Percentiles rank a stretch among this genome's conserved stretches.
Evolutionary conservation across 2,329 filamentous ascomycete species (phyloP).

Genomic region (Chaetomiaceae sp.): DNA sequence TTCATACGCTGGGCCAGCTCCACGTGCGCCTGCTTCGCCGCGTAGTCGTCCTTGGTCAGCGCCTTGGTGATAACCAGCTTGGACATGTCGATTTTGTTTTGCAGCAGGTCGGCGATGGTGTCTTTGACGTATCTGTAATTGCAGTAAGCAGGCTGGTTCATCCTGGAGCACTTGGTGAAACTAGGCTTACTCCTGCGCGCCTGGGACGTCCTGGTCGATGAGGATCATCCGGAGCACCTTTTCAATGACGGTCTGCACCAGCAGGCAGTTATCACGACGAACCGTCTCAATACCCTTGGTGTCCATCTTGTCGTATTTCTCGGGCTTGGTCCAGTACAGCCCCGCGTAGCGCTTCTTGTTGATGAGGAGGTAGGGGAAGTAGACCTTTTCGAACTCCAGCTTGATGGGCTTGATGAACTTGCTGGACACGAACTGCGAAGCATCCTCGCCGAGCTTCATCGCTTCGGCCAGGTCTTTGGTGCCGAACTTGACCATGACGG

Average conservation of each 20-base stretch:
- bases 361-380: slow-evolving; percentile 95
- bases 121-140: slow-evolving; percentile 79
- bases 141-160: too few relatives aligned
- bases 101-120: slow-evolving; percentile 87
- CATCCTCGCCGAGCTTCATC: slow-evolving; percentile 94
- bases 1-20: slow-evolving; percentile 94
- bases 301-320: slow-evolving; percentile 99
- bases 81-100: slow-evolving; percentile 98
- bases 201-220: slow-evolving; percentile 84
- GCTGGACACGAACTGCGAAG: slow-evolving; percentile 76
- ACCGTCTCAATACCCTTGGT: slow-evolving; percentile 99
- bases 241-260: slow-evolving; percentile 96
- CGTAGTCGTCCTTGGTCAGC: slow-evolving; percentile 82
- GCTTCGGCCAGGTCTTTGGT: slow-evolving; percentile 78
- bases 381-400: slow-evolving; percentile 98
- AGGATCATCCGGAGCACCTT: slow-evolving; percentile 92
- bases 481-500: slow-evolving; percentile 99
- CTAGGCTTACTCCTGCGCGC: slow-evolving; percentile 80
- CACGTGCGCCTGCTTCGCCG: slow-evolving; percentile 89
- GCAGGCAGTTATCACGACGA: slow-evolving; percentile 86
- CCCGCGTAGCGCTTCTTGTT: slow-evolving; percentile 99
- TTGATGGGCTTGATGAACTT: slow-evolving; percentile 98
- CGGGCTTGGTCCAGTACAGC: slow-evolving; percentile 91
- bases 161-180: not conserved
- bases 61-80: slow-evolving; percentile 99